phyloP scores from a whole-genome alignment of 1,284 basidiomycete genomes.

The Microbotryomycetes sp. region DNA sequence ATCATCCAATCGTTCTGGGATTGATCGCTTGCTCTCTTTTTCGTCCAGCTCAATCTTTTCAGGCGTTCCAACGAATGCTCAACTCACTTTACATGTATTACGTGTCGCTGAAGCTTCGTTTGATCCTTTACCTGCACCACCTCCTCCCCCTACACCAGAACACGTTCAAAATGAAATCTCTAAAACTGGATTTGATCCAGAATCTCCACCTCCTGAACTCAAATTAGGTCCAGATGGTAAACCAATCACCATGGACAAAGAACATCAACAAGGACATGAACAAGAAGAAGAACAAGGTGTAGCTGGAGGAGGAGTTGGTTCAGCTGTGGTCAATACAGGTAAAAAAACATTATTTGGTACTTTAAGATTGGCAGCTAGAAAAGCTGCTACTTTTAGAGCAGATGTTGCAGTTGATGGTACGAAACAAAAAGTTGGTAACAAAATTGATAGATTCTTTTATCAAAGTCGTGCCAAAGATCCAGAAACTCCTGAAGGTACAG shows the following conservation, averaged over 20 bases:
- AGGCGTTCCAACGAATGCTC: conserved; percentile 54
- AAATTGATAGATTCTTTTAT: conserved; percentile 43
- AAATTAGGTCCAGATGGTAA: conserved; percentile 17
- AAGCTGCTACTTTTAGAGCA: conserved; percentile 42
- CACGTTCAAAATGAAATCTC: conserved; percentile 30
- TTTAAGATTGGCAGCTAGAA: conserved; percentile 42
- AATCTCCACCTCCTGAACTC: not conserved
- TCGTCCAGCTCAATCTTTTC: conserved; percentile 47
- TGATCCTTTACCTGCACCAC: conserved; percentile 49
- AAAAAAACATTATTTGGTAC: conserved; percentile 41
- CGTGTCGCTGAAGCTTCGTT: conserved; percentile 49
- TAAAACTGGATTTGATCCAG: conserved; percentile 13
- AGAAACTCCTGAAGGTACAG: conserved; percentile 38
- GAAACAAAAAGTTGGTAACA: conserved; percentile 39
- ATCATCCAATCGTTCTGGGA: too few relatives aligned
- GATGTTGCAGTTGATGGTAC: conserved; percentile 44
- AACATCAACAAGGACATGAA: conserved; percentile 29
- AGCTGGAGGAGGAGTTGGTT: conserved; percentile 33
- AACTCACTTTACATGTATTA: conserved; percentile 52
- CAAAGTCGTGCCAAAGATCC: conserved; percentile 41
- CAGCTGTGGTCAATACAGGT: conserved; percentile 40
- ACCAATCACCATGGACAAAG: conserved; percentile 6
- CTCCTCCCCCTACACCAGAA: conserved; percentile 36
- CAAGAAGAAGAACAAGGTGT: conserved; percentile 35
- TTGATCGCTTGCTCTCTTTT: conserved; percentile 22